A percentile compares a stretch with the other conserved stretches of the same genome.
Evolutionary conservation across 108 stramenopile species (phyloP).

Genomic region (Pseudonitzschia delicatissima): DNA sequence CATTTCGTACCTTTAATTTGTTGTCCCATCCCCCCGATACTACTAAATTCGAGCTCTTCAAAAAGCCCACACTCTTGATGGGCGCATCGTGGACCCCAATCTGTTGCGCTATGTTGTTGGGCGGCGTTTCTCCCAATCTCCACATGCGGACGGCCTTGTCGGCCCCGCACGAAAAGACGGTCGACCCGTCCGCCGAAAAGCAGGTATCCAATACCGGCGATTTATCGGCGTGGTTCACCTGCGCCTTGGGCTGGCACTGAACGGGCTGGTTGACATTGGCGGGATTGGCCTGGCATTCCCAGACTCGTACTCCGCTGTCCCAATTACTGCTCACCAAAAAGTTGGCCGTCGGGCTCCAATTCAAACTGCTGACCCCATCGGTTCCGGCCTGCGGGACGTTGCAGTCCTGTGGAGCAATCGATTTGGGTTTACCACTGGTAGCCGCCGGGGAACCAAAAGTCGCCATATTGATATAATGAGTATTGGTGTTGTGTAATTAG

Average conservation of each 20-base stretch:
- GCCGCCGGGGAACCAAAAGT: conserved; percentile 10
- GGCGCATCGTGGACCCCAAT: conserved; percentile 90
- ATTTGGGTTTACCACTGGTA: conserved; percentile 11
- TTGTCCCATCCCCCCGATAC: conserved; percentile 78
- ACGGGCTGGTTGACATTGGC: conserved; percentile 50
- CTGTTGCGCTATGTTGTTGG: conserved; percentile 61
- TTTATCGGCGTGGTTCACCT: conserved; percentile 74
- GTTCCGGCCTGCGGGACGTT: conserved; percentile 63
- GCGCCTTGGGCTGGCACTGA: conserved; percentile 69
- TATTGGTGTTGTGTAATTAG: no score
- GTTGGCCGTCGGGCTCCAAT: conserved; percentile 77
- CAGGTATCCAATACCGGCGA: conserved; percentile 67
- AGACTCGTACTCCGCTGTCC: conserved; percentile 84
- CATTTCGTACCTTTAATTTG: conserved; percentile 24
- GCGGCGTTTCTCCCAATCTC: conserved; percentile 67
- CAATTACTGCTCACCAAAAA: conserved; percentile 72
- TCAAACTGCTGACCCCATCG: conserved; percentile 72
- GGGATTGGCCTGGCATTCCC: conserved; percentile 63
- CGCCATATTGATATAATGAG: not conserved
- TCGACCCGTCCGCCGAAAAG: conserved; percentile 71
- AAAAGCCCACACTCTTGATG: conserved; percentile 64
- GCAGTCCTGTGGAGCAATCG: conserved; percentile 63
- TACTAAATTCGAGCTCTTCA: conserved; percentile 62
- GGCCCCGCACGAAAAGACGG: conserved; percentile 74
- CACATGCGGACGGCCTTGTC: conserved; percentile 91